Conservation (phyloP, 805 yeast genomes). For the Ascoidea tarda region DNA sequence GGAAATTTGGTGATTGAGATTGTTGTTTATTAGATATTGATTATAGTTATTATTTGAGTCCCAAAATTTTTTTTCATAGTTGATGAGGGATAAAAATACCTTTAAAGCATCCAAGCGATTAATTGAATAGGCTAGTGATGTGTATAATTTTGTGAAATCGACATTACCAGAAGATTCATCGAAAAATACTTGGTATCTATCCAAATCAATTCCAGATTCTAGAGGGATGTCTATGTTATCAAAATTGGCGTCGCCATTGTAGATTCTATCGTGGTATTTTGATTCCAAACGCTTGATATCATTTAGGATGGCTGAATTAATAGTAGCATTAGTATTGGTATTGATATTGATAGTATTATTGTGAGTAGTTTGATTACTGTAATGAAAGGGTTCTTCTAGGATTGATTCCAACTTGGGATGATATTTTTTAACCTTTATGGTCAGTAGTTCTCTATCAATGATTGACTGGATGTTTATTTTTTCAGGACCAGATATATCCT, state of each 20-base stretch:
- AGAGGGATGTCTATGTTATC: not conserved
- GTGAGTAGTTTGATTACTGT: too few species aligned
- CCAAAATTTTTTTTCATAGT: too few species aligned
- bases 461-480: not conserved
- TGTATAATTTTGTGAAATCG: not conserved
- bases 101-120: too few species aligned
- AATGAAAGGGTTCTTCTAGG: too few species aligned
- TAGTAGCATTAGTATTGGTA: not conserved
- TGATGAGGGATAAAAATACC: not conserved
- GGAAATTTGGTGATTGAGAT: too few species aligned
- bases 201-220: not conserved
- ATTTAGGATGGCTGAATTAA: not conserved
- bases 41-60: not conserved
- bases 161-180: not conserved
- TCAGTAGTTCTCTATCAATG: not conserved
- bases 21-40: not conserved
- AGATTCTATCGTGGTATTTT: not conserved
- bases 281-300: not conserved
- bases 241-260: too few species aligned
- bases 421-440: not conserved
- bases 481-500: not conserved
- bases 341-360: too few species aligned
- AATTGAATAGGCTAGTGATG: not conserved
- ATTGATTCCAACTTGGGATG: not conserved
- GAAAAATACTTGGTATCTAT: not conserved